phyloP scores from a whole-genome alignment of 2,329 filamentous ascomycete genomes.

The Colletotrichum gloeosporioides region DNA sequence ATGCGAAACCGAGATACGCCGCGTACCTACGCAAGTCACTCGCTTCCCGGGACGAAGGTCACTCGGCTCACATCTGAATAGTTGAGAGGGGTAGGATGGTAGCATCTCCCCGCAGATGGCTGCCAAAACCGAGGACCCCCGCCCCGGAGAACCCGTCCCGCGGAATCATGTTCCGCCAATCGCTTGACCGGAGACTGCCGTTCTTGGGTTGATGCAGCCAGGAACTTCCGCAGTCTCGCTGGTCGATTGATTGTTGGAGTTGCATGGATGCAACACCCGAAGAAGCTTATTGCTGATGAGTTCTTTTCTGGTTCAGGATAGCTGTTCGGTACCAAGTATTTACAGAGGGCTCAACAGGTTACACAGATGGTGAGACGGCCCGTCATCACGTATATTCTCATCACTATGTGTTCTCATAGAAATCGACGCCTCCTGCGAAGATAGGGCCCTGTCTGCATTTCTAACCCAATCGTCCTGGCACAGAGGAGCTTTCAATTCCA shows the following conservation, averaged over 20 bases:
- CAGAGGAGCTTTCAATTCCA: background rate
- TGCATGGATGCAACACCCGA: background rate
- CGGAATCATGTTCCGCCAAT: slow-evolving; percentile 10
- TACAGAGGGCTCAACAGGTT: too few relatives aligned
- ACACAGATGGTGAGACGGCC: background rate
- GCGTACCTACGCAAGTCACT: background rate
- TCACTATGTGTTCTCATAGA: background rate
- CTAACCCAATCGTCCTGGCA: too few relatives aligned
- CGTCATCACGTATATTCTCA: background rate
- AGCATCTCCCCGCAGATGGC: background rate
- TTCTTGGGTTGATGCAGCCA: background rate
- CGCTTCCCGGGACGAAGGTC: background rate
- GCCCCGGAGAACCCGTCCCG: background rate
- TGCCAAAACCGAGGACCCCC: background rate
- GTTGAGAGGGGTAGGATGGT: background rate
- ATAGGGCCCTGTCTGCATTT: background rate
- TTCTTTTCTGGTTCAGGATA: background rate
- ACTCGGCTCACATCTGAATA: background rate
- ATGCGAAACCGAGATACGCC: background rate
- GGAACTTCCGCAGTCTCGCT: background rate
- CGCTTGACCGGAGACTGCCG: background rate
- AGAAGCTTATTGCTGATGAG: background rate
- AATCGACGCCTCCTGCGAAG: background rate
- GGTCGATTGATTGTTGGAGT: background rate
- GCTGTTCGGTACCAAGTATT: background rate